Conservation (phyloP, 768 basidiomycete species). For the Termitomyces sp. region DNA sequence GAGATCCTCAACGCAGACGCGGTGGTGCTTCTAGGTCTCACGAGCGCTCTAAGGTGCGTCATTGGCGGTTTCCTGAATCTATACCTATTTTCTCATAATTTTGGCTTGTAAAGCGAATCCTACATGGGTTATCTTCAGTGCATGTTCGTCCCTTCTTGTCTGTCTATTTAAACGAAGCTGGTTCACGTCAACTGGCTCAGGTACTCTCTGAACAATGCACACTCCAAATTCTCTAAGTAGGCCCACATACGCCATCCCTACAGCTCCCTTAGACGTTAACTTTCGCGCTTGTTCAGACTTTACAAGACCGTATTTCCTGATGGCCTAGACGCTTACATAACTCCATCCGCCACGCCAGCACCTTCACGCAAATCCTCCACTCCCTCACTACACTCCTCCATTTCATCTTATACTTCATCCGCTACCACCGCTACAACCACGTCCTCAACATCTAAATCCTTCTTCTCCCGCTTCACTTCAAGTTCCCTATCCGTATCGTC, state of each 20-base stretch:
- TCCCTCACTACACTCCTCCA: conserved; percentile 16
- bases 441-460: conserved; percentile 18
- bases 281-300: conserved; percentile 32
- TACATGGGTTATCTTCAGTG: conserved; percentile 80
- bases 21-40: conserved; percentile 65
- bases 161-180: not conserved
- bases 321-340: conserved; percentile 45
- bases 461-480: conserved; percentile 36
- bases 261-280: conserved; percentile 1
- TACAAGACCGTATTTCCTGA: conserved; percentile 66
- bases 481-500: conserved; percentile 17
- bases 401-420: conserved; percentile 14
- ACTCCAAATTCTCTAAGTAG: conserved; percentile 73
- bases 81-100: not conserved
- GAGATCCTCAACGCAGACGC: conserved; percentile 75
- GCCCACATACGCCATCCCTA: conserved; percentile 6
- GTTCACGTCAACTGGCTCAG: conserved; percentile 17
- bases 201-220: conserved; percentile 57
- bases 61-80: not conserved
- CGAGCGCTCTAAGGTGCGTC: conserved; percentile 63
- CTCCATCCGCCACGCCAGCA: conserved; percentile 30
- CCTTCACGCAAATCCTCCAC: conserved; percentile 30
- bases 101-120: conserved; percentile 49
- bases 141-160: conserved; percentile 41
- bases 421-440: conserved; percentile 14